A percentile compares a stretch with the other conserved stretches of the same genome.
phyloP scores from a whole-genome alignment of 331 rosid genomes.

The Quercus tomentella region DNA sequence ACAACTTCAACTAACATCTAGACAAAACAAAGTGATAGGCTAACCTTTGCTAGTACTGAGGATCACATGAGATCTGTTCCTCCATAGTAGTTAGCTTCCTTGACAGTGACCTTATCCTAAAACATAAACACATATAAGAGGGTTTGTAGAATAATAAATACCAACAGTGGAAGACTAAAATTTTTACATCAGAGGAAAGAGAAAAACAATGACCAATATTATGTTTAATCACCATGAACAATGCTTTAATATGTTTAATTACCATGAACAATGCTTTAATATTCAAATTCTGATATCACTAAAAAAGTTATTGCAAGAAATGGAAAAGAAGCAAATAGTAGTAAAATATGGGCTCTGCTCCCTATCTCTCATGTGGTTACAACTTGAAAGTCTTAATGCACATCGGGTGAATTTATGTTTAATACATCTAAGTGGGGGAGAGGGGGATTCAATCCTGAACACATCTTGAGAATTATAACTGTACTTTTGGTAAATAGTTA shows the following conservation, averaged over 20 bases:
- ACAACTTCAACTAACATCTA: neutral
- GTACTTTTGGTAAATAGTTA: too few species aligned
- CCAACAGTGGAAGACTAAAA: neutral
- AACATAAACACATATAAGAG: neutral
- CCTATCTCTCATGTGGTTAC: neutral
- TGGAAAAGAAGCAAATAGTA: neutral
- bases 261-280: neutral
- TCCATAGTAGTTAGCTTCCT: slow-evolving; percentile 60
- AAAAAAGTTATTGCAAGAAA: neutral
- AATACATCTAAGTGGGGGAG: too few species aligned
- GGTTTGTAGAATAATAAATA: neutral
- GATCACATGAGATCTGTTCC: slow-evolving; percentile 63
- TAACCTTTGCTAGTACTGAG: slow-evolving; percentile 62
- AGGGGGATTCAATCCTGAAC: too few species aligned
- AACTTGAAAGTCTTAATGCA: neutral
- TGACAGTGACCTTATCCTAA: slow-evolving; percentile 63
- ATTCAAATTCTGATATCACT: neutral
- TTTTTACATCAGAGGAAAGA: neutral
- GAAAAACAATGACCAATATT: neutral
- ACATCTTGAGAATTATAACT: neutral
- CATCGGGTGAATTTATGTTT: too few species aligned
- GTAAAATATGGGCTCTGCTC: neutral
- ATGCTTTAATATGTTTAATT: neutral
- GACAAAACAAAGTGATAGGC: neutral
- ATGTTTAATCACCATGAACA: neutral